A percentile compares a stretch with the other conserved stretches of the same genome.
Conservation (phyloP, 345 rosid genomes). For the Salix suchowensis region DNA sequence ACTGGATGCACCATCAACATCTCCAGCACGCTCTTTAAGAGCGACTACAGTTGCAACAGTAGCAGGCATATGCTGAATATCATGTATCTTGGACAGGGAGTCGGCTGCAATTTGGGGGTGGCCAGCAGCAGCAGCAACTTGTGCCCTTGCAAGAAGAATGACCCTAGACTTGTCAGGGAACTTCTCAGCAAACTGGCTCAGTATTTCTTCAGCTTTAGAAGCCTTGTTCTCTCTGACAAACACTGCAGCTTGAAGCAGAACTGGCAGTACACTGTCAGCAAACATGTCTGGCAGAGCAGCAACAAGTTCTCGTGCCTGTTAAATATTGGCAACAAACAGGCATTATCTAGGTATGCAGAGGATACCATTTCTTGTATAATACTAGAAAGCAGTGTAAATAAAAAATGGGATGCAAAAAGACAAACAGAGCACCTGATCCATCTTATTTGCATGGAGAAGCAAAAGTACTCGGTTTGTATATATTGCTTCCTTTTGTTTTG, state of each 20-base stretch:
- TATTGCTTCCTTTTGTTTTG: constrained; percentile 68
- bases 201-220: constrained; percentile 72
- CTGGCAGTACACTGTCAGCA: constrained; percentile 57
- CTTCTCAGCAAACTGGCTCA: constrained; percentile 64
- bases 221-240: constrained; percentile 86
- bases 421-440: constrained; percentile 66
- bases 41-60: constrained; percentile 87
- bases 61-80: constrained; percentile 88
- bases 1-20: constrained; percentile 67
- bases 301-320: constrained; percentile 86
- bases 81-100: constrained; percentile 63
- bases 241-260: constrained; percentile 85
- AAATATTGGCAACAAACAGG: constrained; percentile 15
- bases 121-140: constrained; percentile 82
- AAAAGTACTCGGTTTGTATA: constrained; percentile 76
- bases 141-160: constrained; percentile 82
- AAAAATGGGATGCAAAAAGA: constrained; percentile 5
- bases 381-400: neutral
- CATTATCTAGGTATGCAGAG: neutral
- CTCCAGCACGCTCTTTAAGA: constrained; percentile 89
- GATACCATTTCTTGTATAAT: neutral
- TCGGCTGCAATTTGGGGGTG: constrained; percentile 80
- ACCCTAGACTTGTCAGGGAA: constrained; percentile 62
- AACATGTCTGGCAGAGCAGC: constrained; percentile 54
- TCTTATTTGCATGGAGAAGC: constrained; percentile 89